Percentiles rank a stretch among this genome's conserved stretches.
phyloP scores from a whole-genome alignment of 306 rosid species.

The Vicia faba region DNA sequence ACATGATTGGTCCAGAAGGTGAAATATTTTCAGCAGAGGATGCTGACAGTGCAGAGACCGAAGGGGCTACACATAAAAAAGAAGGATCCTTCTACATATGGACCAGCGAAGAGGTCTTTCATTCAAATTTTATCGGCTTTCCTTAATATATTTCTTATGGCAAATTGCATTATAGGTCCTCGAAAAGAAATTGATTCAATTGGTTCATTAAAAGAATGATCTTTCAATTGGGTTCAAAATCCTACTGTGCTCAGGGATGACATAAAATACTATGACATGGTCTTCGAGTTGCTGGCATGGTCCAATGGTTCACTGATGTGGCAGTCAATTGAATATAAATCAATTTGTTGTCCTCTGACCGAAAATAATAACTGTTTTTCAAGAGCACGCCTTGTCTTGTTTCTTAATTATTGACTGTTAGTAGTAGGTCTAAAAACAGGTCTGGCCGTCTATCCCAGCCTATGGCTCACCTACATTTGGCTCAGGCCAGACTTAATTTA shows the following conservation, averaged over 20 bases:
- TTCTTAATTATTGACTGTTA: constrained; percentile 1
- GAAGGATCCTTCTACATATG: constrained; percentile 95
- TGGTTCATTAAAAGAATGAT: background rate
- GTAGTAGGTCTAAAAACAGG: no score
- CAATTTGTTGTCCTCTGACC: background rate
- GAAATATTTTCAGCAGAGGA: constrained; percentile 99
- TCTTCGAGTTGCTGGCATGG: background rate
- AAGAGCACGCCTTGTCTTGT: background rate
- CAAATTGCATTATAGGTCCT: constrained; percentile 19
- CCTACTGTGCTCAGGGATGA: background rate
- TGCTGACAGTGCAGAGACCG: constrained; percentile 95
- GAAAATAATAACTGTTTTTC: background rate
- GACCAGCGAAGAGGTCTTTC: constrained; percentile 75
- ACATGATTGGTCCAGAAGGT: constrained; percentile 91
- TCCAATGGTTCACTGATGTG: constrained; percentile 3
- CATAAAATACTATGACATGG: constrained; percentile 5
- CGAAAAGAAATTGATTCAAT: constrained; percentile 21
- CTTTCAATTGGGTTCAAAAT: constrained; percentile 28
- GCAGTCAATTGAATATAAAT: constrained; percentile 6
- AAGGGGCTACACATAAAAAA: constrained; percentile 70
- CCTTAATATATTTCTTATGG: constrained; percentile 23
- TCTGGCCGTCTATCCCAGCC: no score
- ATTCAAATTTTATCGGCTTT: constrained; percentile 33
- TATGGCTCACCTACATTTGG: no score
- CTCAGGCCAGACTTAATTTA: no score